Percentiles rank a stretch among this genome's conserved stretches.
phyloP scores from a whole-genome alignment of 2,329 filamentous ascomycete species.

The Didymella exigua region DNA sequence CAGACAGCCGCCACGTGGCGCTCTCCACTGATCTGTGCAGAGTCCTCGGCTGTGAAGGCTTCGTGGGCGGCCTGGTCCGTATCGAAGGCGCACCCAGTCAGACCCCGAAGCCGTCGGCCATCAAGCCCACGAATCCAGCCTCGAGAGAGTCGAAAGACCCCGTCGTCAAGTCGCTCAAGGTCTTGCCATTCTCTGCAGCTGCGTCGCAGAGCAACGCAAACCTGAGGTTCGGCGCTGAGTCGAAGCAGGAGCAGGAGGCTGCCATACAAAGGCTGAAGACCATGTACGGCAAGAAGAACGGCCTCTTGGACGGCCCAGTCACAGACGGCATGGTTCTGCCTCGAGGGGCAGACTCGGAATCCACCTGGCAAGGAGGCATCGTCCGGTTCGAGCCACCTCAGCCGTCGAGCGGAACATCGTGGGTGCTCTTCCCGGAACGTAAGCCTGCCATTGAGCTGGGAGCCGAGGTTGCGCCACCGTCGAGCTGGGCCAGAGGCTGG shows the following conservation, averaged over 20 bases:
- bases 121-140: slow-evolving; percentile 34
- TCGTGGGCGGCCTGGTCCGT: slow-evolving; percentile 86
- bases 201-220: slow-evolving; percentile 65
- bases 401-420: slow-evolving; percentile 52
- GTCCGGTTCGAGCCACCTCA: slow-evolving; percentile 73
- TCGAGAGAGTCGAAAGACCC: slow-evolving; percentile 51
- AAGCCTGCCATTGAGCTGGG: slow-evolving; percentile 78
- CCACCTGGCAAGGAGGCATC: slow-evolving; percentile 80
- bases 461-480: slow-evolving; percentile 69
- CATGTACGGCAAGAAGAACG: slow-evolving; percentile 69
- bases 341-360: slow-evolving; percentile 60
- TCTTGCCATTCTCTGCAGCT: slow-evolving; percentile 76
- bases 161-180: slow-evolving; percentile 70
- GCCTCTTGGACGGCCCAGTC: slow-evolving; percentile 79
- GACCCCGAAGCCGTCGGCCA: slow-evolving; percentile 65
- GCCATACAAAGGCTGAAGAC: slow-evolving; percentile 72
- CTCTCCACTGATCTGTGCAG: slow-evolving; percentile 79
- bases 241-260: slow-evolving; percentile 81
- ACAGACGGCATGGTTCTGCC: slow-evolving; percentile 86
- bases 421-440: slow-evolving; percentile 79
- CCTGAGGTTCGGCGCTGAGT: slow-evolving; percentile 86
- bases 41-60: slow-evolving; percentile 70
- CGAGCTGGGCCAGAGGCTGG: slow-evolving; percentile 55
- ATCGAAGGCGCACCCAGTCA: slow-evolving; percentile 81
- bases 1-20: slow-evolving; percentile 78